Percentiles rank a stretch among this genome's conserved stretches.
phyloP scores from a whole-genome alignment of 257 asterid species.

The Fraxinus americana region DNA sequence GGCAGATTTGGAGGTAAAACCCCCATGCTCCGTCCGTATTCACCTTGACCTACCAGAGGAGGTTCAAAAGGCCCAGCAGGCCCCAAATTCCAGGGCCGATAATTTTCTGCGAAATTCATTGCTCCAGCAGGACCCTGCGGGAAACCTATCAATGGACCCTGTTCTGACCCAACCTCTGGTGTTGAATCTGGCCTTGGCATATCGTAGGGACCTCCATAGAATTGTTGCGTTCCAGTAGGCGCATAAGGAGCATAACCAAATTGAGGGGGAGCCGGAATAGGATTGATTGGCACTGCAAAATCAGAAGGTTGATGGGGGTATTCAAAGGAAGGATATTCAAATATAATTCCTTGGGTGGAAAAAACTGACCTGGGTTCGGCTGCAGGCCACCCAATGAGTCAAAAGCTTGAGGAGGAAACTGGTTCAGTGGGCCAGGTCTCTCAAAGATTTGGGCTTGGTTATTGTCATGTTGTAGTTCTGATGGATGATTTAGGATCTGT shows the following conservation, averaged over 20 bases:
- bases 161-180: slow-evolving; percentile 66
- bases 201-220: slow-evolving; percentile 63
- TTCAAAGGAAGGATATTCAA: slow-evolving; percentile 16
- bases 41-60: slow-evolving; percentile 57
- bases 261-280: slow-evolving; percentile 59
- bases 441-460: slow-evolving; percentile 62
- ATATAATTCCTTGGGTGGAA: slow-evolving; percentile 16
- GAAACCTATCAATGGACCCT: slow-evolving; percentile 65
- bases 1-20: slow-evolving; percentile 32
- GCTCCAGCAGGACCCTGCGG: slow-evolving; percentile 65
- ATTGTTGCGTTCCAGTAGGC: slow-evolving; percentile 70
- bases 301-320: slow-evolving; percentile 35
- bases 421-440: slow-evolving; percentile 57
- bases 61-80: slow-evolving; percentile 61
- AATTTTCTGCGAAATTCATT: slow-evolving; percentile 57
- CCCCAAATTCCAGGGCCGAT: slow-evolving; percentile 71
- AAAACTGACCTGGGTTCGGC: slow-evolving; percentile 59
- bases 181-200: slow-evolving; percentile 59
- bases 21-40: slow-evolving; percentile 39
- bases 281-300: slow-evolving; percentile 49
- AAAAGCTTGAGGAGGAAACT: slow-evolving; percentile 63
- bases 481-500: slow-evolving; percentile 56
- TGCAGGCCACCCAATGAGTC: slow-evolving; percentile 55
- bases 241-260: slow-evolving; percentile 63
- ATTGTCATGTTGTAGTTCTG: slow-evolving; percentile 60